phyloP scores from a whole-genome alignment of 2,329 filamentous ascomycete genomes.

The Phoma sp. region DNA sequence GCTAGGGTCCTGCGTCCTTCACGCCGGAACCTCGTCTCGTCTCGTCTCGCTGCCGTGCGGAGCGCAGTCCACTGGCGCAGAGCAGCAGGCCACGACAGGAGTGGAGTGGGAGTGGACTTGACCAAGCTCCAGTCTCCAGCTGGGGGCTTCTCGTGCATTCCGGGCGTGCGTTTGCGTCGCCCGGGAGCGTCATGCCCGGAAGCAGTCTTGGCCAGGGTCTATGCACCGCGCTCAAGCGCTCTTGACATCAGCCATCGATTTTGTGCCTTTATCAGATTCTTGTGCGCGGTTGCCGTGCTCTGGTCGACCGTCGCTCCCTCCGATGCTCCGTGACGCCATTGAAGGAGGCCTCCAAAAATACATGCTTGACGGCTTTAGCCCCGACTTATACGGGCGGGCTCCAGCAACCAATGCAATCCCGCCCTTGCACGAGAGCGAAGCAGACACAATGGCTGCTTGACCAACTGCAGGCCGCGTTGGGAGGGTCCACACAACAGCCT shows the following conservation, averaged over 20 bases:
- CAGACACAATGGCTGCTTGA: not conserved
- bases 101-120: too few species aligned
- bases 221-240: not conserved
- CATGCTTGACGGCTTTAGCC: constrained; percentile 27
- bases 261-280: constrained; percentile 9
- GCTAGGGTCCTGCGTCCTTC: constrained; percentile 3
- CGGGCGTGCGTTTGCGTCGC: constrained; percentile 18
- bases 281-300: constrained; percentile 15
- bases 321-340: too few species aligned
- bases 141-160: constrained; percentile 10
- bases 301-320: too few species aligned
- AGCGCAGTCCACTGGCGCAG: constrained; percentile 7
- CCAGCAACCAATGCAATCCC: constrained; percentile 26
- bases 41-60: constrained; percentile 2
- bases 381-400: constrained; percentile 27
- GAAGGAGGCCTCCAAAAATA: constrained; percentile 13
- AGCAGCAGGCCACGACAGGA: not conserved
- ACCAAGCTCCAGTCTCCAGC: not conserved
- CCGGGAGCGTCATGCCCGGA: constrained; percentile 26
- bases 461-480: constrained; percentile 23
- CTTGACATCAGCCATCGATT: constrained; percentile 18
- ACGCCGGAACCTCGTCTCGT: constrained; percentile 5
- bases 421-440: constrained; percentile 7
- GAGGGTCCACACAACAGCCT: constrained; percentile 17
- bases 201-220: constrained; percentile 20